Base-by-base conservation (phyloP, 805 yeast genomes). In the Suhomyces faveliae region DNA sequence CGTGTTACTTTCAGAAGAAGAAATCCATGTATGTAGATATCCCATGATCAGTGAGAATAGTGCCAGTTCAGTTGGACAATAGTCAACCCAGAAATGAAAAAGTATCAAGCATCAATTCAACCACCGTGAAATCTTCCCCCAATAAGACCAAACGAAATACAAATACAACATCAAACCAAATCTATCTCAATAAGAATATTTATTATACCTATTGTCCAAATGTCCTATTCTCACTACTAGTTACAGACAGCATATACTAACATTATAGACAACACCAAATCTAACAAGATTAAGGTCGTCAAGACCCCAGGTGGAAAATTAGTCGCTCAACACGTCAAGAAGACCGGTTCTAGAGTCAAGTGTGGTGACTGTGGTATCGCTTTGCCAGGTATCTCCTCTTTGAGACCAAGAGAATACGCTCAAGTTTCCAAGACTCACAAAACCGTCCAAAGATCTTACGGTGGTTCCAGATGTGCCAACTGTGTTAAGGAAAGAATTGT, bases 251-350 rank as follows among this genome's bases (percentile, higher is more conserved):
- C 13, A 10, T 45, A 51, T 68, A 69, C 74, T 69, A 69, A 68
- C 73, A 58, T 45, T 56, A 54, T 67, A 88, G 95, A 90, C 96
- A 94, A 94, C 96, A 91, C 99, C 86, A 87, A 85, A 79, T 94
- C 99, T 68, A 94, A 94, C 96, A 89, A 87, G 84, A 92, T 94
- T 84, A 92, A 88, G 91, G 96, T 92, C 79, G 96, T 92, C 70
- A 94, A 92, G 89, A 94, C 99, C 80, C 99, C 99, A 79, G 99
- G 99, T 85, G 98, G 98, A 75, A 87, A 86, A 79, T 85, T 94
- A 79, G 85, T 90, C 74, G 96, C 96, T 73, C 97, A 91, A 79
- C 99, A 94, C 83, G 81, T 89, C 72, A 89, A 89, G 87, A 90
- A 90, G 85, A 71, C 71, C 64, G 96, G 89, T 68, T 74, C 95